Conservation (phyloP, 2,329 filamentous ascomycete genomes). For the Paracoccidioides brasiliensis region DNA sequence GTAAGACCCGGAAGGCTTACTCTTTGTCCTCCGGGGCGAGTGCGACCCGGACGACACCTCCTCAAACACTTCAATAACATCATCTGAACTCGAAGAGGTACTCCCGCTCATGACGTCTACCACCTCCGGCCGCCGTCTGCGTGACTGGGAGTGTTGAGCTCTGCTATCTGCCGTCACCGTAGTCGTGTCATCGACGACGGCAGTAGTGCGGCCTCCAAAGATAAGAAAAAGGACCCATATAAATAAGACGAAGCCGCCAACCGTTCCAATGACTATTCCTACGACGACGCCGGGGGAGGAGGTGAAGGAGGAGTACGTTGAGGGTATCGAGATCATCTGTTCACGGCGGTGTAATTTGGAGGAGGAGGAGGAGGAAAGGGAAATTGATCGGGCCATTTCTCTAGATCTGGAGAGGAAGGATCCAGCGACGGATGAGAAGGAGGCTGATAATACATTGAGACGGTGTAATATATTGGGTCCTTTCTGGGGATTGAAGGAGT, state of each 20-base stretch:
- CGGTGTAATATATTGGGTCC: background rate
- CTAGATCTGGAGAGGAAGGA: background rate
- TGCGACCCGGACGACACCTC: conserved; percentile 32
- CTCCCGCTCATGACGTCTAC: conserved; percentile 30
- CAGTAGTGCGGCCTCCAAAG: conserved; percentile 29
- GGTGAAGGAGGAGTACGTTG: conserved; percentile 45
- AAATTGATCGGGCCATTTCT: background rate
- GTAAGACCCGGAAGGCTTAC: conserved; percentile 31
- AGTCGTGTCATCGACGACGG: conserved; percentile 14
- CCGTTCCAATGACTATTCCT: conserved; percentile 41
- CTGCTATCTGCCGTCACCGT: conserved; percentile 5
- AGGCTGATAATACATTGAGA: background rate
- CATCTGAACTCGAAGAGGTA: conserved; percentile 26
- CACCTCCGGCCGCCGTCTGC: conserved; percentile 23
- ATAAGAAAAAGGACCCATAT: conserved; percentile 40
- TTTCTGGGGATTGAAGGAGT: background rate
- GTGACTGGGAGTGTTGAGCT: conserved; percentile 4
- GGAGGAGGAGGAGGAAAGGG: background rate
- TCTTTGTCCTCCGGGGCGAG: conserved; percentile 22
- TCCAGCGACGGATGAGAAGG: background rate
- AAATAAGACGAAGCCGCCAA: conserved; percentile 41
- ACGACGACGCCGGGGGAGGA: conserved; percentile 45
- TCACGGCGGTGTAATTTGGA: conserved; percentile 11
- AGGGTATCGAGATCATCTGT: conserved; percentile 41
- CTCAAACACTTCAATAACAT: conserved; percentile 47